phyloP scores from a whole-genome alignment of 164 flowering plant genomes.

The Houttuynia cordata region DNA sequence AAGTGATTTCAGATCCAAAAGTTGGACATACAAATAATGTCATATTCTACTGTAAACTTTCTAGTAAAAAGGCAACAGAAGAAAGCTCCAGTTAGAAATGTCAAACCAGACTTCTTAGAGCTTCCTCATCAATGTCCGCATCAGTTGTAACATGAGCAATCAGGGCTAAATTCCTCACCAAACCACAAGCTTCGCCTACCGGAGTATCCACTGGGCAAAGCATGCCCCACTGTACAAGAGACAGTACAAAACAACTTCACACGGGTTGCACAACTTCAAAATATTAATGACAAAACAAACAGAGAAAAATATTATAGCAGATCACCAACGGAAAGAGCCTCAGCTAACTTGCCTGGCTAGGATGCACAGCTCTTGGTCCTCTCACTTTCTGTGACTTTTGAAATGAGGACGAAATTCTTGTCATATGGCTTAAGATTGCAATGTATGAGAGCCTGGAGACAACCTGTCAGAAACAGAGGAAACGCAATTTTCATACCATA shows the following conservation, averaged over 20 bases:
- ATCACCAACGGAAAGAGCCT: neutral
- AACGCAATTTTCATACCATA: too few species aligned
- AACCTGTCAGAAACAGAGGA: conserved; percentile 30
- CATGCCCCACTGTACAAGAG: conserved; percentile 83
- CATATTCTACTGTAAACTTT: too few species aligned
- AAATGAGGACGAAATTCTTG: conserved; percentile 77
- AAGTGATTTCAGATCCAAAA: too few species aligned
- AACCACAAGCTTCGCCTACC: conserved; percentile 97
- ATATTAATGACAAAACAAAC: neutral
- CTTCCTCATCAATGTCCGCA: conserved; percentile 80
- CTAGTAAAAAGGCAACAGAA: neutral
- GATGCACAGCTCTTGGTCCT: conserved; percentile 98
- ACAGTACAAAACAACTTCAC: neutral
- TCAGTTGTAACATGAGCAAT: conserved; percentile 98
- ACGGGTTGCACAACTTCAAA: too few species aligned
- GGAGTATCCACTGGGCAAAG: conserved; percentile 99
- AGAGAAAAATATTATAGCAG: too few species aligned
- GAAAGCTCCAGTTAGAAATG: neutral
- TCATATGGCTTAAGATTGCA: conserved; percentile 68
- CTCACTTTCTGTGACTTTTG: conserved; percentile 96
- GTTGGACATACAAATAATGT: too few species aligned
- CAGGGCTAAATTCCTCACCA: conserved; percentile 87
- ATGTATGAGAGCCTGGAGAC: conserved; percentile 76
- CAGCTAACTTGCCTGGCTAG: conserved; percentile 70
- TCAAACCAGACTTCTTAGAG: conserved; percentile 61